A percentile compares a stretch with the other conserved stretches of the same genome.
These are phyloP conservation scores for Trebouxia sp. DNA, from an alignment of 139 green algal species.

Conservation along the genomic window DNA sequence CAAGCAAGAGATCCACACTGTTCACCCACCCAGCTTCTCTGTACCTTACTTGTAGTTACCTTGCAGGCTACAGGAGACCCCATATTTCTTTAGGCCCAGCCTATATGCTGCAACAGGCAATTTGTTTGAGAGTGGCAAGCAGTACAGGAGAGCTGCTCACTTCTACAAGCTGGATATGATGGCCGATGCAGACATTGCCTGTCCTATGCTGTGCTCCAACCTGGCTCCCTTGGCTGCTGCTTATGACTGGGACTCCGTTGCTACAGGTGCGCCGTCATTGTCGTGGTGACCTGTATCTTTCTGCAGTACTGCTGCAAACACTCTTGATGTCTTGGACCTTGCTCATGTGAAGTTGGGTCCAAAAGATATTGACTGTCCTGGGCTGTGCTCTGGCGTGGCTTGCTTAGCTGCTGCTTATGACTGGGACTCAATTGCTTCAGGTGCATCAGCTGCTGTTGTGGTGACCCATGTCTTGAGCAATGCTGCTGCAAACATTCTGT, in stretches of 20 bases:
- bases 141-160: constrained; percentile 2
- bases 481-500: neutral
- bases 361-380: neutral
- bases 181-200: neutral
- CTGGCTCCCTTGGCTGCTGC: neutral
- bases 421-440: neutral
- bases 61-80: neutral
- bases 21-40: neutral
- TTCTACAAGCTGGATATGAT: constrained; percentile 16
- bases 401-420: neutral
- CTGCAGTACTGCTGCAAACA: neutral
- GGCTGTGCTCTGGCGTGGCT: neutral
- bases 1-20: neutral
- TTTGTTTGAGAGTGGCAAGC: constrained; percentile 3
- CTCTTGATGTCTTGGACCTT: neutral
- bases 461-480: neutral
- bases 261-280: neutral
- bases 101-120: constrained; percentile 5
- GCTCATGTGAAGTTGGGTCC: too few relatives aligned
- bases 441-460: neutral
- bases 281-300: too few relatives aligned
- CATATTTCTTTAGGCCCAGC: neutral
- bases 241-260: constrained; percentile 2
- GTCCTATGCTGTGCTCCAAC: neutral
- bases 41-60: neutral